These are phyloP conservation scores for Echinochloa phyllopogon DNA, from an alignment of 176 grass and related monocot genomes.

Conservation along the genomic window DNA sequence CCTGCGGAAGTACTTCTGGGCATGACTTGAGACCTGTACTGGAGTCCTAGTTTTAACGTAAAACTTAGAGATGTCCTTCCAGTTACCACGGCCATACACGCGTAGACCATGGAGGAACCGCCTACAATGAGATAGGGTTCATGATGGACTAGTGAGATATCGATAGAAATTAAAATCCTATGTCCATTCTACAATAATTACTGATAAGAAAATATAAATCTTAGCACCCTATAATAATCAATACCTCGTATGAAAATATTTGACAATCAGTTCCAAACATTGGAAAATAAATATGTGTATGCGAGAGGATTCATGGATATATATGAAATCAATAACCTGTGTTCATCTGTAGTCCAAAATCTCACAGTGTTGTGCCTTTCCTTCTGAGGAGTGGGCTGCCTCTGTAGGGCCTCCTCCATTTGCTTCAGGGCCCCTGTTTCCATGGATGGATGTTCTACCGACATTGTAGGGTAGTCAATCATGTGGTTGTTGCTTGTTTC, in stretches of 20 bases:
- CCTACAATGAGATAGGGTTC: neutral
- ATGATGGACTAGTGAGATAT: neutral
- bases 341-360: conserved; percentile 34
- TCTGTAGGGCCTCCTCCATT: neutral
- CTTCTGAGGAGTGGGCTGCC: neutral
- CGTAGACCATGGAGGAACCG: conserved; percentile 19
- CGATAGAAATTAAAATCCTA: neutral
- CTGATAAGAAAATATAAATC: neutral
- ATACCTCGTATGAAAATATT: neutral
- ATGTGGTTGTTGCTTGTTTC: neutral
- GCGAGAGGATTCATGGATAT: neutral
- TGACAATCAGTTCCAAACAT: neutral
- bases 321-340: conserved; percentile 24
- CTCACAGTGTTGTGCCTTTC: neutral
- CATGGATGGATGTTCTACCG: neutral
- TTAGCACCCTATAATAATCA: neutral
- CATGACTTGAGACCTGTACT: conserved; percentile 30
- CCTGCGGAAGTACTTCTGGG: conserved; percentile 36
- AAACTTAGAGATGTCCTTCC: conserved; percentile 38
- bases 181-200: neutral
- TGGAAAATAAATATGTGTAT: neutral
- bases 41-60: conserved; percentile 22
- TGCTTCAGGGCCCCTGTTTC: neutral
- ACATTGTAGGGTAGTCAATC: neutral
- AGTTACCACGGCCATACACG: conserved; percentile 23